These are phyloP conservation scores for Podospora bellae-mahoneyi DNA, from an alignment of 495 filamentous ascomycete genomes.

Conservation along the genomic window DNA sequence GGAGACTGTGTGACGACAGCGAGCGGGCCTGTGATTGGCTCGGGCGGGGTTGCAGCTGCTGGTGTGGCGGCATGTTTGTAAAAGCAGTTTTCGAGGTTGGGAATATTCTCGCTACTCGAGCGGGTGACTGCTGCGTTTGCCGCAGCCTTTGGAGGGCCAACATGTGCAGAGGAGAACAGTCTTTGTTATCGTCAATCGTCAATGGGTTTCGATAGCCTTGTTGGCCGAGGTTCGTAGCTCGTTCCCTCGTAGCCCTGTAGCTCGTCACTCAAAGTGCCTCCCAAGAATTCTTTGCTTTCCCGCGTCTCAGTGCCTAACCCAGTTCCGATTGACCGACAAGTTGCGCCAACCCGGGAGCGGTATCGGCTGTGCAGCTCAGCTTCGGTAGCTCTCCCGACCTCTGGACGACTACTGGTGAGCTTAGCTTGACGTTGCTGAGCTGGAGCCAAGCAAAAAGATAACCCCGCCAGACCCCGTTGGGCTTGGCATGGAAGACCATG, in stretches of 20 bases:
- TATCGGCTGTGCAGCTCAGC: neutral
- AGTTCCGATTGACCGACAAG: neutral
- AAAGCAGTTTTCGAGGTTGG: constrained; percentile 1
- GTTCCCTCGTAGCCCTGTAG: neutral
- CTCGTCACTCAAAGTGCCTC: neutral
- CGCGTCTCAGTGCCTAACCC: neutral
- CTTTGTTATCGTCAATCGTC: constrained; percentile 3
- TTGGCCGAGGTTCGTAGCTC: neutral
- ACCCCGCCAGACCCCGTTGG: neutral
- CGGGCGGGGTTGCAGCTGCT: constrained; percentile 16
- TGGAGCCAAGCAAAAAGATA: neutral
- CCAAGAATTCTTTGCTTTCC: neutral
- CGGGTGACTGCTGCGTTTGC: constrained; percentile 15
- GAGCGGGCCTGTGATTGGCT: constrained; percentile 34
- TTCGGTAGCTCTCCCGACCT: neutral
- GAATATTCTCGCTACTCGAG: constrained; percentile 2
- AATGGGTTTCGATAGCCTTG: neutral
- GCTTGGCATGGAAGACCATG: neutral
- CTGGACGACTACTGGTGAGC: neutral
- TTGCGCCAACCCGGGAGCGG: neutral
- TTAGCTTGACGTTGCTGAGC: neutral
- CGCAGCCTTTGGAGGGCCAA: constrained; percentile 22
- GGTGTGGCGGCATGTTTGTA: constrained; percentile 6
- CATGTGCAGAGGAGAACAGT: constrained; percentile 18
- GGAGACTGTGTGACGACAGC: constrained; percentile 32